A percentile compares a stretch with the other conserved stretches of the same genome.
Conservation (phyloP, 2,329 filamentous ascomycete genomes). For the Hypomyces perniciosus region DNA sequence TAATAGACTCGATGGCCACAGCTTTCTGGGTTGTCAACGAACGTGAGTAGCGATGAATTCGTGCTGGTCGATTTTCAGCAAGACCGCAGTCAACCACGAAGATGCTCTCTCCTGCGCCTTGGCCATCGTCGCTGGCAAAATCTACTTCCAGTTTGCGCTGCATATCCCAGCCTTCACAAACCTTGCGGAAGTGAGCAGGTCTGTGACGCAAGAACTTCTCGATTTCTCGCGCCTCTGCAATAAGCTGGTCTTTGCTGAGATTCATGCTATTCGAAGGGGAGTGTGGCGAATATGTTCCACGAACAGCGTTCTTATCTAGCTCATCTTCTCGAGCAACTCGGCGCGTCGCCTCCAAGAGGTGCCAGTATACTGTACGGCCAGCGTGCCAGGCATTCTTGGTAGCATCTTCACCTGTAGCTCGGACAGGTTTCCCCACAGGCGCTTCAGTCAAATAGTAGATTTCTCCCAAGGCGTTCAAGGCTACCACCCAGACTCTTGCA, state of each 20-base stretch:
- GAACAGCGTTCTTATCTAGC: slow-evolving; percentile 59
- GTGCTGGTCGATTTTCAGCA: slow-evolving; percentile 47
- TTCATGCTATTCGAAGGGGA: slow-evolving; percentile 70
- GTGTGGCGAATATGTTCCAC: slow-evolving; percentile 73
- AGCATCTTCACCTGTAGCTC: slow-evolving; percentile 46
- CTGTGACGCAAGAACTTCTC: slow-evolving; percentile 67
- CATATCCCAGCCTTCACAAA: slow-evolving; percentile 90
- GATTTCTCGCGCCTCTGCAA: slow-evolving; percentile 74
- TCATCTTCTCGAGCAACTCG: slow-evolving; percentile 67
- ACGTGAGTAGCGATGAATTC: slow-evolving; percentile 40
- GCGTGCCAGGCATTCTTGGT: slow-evolving; percentile 71
- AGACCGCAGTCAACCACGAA: slow-evolving; percentile 68
- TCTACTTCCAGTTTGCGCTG: slow-evolving; percentile 77
- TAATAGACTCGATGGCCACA: slow-evolving; percentile 7
- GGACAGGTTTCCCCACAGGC: slow-evolving; percentile 50
- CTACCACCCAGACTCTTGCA: slow-evolving; percentile 80
- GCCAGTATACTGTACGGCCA: slow-evolving; percentile 75
- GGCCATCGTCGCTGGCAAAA: slow-evolving; percentile 75
- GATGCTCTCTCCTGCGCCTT: slow-evolving; percentile 68
- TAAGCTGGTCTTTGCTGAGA: slow-evolving; percentile 62
- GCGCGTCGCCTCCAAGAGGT: slow-evolving; percentile 69
- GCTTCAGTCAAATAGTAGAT: slow-evolving; percentile 75
- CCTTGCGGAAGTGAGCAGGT: slow-evolving; percentile 70
- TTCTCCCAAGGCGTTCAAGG: slow-evolving; percentile 89
- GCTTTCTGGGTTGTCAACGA: slow-evolving; percentile 18